phyloP scores from a whole-genome alignment of 164 flowering plant genomes.

The Cinnamomum micranthum region DNA sequence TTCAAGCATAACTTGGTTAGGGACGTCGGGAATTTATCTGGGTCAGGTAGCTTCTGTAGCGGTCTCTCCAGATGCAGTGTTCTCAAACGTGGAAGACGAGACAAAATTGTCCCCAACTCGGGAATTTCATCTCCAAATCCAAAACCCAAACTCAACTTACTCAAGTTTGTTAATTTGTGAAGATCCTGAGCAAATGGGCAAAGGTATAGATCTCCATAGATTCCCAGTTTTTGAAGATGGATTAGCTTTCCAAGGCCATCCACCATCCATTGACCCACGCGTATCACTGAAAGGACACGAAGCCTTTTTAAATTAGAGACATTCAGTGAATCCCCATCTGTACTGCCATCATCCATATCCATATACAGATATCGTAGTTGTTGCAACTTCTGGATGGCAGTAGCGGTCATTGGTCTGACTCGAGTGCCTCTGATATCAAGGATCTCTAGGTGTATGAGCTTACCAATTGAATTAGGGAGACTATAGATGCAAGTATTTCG shows the following conservation, averaged over 20 bases:
- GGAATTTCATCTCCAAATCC: neutral
- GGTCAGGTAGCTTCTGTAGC: neutral
- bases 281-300: neutral
- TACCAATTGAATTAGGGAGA: neutral
- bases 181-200: no score
- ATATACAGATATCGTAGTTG: neutral
- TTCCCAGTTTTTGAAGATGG: neutral
- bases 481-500: neutral
- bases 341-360: neutral
- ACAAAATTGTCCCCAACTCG: no score
- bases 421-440: neutral
- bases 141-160: neutral
- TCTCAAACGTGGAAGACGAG: neutral
- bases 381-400: neutral
- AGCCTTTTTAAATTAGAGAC: neutral
- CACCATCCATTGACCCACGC: neutral
- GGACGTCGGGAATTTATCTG: neutral
- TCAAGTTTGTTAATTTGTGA: no score
- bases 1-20: neutral
- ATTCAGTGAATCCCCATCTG: neutral
- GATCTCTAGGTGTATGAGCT: neutral
- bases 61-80: neutral
- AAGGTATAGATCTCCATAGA: neutral
- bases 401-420: neutral
- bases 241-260: neutral